A percentile compares a stretch with the other conserved stretches of the same genome.
These are phyloP conservation scores for Porpolomopsis calyptriformis DNA, from an alignment of 768 basidiomycete genomes.

Conservation along the genomic window DNA sequence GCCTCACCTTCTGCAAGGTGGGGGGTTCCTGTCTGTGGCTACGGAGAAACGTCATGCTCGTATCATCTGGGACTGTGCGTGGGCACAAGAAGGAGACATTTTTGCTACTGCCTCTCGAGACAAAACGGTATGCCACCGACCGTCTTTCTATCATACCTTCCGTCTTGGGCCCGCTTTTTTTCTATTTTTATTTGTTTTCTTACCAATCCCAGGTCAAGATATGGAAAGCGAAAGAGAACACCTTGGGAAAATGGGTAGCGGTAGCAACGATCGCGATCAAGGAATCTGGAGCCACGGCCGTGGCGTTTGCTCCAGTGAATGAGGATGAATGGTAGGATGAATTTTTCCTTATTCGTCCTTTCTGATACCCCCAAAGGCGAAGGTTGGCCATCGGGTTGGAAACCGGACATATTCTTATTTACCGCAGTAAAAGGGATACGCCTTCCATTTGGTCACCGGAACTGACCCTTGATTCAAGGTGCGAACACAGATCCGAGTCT, in stretches of 20 bases:
- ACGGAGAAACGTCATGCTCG: conserved; percentile 79
- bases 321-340: conserved; percentile 30
- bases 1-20: background rate
- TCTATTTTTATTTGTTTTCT: background rate
- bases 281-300: conserved; percentile 69
- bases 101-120: conserved; percentile 95
- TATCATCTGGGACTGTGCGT: conserved; percentile 94
- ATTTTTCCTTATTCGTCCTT: background rate
- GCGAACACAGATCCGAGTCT: conserved; percentile 16
- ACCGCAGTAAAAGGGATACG: conserved; percentile 26
- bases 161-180: background rate
- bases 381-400: conserved; percentile 78
- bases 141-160: too few relatives aligned
- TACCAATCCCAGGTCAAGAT: conserved; percentile 57
- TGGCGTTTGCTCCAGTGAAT: conserved; percentile 43
- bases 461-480: conserved; percentile 43
- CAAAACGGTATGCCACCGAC: conserved; percentile 67
- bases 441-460: conserved; percentile 37
- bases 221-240: conserved; percentile 40
- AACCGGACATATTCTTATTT: conserved; percentile 63
- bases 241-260: conserved; percentile 41
- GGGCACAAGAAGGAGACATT: conserved; percentile 62
- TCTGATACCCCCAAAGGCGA: conserved; percentile 23
- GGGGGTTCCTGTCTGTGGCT: conserved; percentile 53
- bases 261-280: conserved; percentile 53